A percentile compares a stretch with the other conserved stretches of the same genome.
phyloP scores from a whole-genome alignment of 1,139 yeast genomes.

The Yamadazyma dendronema region DNA sequence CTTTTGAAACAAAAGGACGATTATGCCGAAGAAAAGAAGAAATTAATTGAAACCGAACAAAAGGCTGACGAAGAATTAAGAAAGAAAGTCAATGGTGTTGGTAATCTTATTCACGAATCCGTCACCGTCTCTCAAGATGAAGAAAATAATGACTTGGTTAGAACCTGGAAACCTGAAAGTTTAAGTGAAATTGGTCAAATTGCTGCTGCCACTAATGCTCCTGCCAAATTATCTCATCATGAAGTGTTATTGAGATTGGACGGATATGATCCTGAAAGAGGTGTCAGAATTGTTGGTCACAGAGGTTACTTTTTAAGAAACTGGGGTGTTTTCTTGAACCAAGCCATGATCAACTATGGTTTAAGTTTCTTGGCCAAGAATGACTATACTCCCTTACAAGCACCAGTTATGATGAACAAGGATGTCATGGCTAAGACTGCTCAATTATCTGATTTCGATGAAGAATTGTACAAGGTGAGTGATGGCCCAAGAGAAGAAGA shows the following conservation, averaged over 20 bases:
- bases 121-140: slow-evolving; percentile 88
- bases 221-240: slow-evolving; percentile 88
- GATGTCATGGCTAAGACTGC: slow-evolving; percentile 99
- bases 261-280: slow-evolving; percentile 99
- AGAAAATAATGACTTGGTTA: slow-evolving; percentile 83
- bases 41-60: slow-evolving; percentile 64
- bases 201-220: slow-evolving; percentile 72
- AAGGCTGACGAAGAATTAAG: slow-evolving; percentile 75
- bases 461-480: slow-evolving; percentile 91
- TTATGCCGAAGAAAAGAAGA: slow-evolving; percentile 67
- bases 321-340: slow-evolving; percentile 95
- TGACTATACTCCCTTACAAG: slow-evolving; percentile 89
- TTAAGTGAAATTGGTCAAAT: slow-evolving; percentile 55
- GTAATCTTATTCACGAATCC: slow-evolving; percentile 89
- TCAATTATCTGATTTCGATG: slow-evolving; percentile 95
- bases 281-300: slow-evolving; percentile 96
- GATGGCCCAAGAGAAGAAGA: slow-evolving; percentile 75
- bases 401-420: slow-evolving; percentile 99
- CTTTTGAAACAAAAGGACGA: slow-evolving; percentile 78
- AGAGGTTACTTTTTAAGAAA: slow-evolving; percentile 96
- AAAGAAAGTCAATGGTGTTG: slow-evolving; percentile 81
- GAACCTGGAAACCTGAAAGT: slow-evolving; percentile 78
- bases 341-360: slow-evolving; percentile 96
- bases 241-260: slow-evolving; percentile 91
- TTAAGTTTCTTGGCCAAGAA: slow-evolving; percentile 76